phyloP scores from a whole-genome alignment of 306 rosid genomes.

The Corylus heterophylla region DNA sequence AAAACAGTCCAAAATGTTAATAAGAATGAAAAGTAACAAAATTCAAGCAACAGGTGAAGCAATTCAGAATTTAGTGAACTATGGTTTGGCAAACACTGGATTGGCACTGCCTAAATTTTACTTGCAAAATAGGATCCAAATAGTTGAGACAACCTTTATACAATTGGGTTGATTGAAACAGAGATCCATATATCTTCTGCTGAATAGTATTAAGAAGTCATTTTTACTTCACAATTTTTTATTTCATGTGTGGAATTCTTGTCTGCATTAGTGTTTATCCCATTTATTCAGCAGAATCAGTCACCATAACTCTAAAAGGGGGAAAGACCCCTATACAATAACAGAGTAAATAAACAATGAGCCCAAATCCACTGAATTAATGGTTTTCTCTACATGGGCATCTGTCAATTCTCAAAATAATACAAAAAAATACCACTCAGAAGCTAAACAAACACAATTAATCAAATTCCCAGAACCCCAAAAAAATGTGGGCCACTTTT shows the following conservation, averaged over 20 bases:
- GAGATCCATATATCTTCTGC: neutral
- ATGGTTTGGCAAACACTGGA: neutral
- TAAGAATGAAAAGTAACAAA: neutral
- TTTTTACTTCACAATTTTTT: neutral
- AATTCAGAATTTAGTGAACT: neutral
- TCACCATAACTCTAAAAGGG: neutral
- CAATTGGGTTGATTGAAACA: neutral
- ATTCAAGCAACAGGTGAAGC: constrained; percentile 15
- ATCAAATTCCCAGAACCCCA: neutral
- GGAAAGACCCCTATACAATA: neutral
- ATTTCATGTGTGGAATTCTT: neutral
- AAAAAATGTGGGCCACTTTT: neutral
- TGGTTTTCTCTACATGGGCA: neutral
- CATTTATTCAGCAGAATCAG: neutral
- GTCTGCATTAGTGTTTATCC: neutral
- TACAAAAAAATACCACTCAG: neutral
- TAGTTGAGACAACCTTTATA: neutral
- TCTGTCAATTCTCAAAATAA: neutral
- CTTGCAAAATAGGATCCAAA: neutral
- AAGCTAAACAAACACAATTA: neutral
- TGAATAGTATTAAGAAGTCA: neutral
- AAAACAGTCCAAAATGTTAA: constrained; percentile 8
- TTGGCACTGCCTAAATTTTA: neutral
- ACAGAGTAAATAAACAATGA: neutral
- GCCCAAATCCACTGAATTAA: neutral